These are phyloP conservation scores for Aspergillus neotritici DNA, from an alignment of 2,329 filamentous ascomycete genomes.

Conservation along the genomic window DNA sequence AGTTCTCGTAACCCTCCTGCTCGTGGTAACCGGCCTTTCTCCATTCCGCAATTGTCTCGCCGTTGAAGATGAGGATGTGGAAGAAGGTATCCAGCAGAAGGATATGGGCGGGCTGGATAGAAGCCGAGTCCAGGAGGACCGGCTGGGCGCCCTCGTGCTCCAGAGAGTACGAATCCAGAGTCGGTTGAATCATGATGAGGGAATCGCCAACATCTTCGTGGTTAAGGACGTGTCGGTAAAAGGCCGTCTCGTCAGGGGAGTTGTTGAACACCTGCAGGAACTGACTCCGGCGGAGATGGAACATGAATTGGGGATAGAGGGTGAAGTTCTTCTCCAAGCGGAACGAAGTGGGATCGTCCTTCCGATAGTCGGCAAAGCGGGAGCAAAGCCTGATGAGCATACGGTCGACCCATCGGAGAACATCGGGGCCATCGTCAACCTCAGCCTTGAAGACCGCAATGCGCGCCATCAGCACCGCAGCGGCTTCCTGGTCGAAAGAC, in stretches of 20 bases:
- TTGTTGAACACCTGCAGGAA: conserved; percentile 99
- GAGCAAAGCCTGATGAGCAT: conserved; percentile 98
- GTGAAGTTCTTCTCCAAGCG: conserved; percentile 98
- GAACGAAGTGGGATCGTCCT: conserved; percentile 97
- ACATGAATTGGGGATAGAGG: conserved; percentile 99
- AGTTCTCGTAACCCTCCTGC: conserved; percentile 97
- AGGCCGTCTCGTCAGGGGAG: conserved; percentile 97
- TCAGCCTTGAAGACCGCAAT: conserved; percentile 99
- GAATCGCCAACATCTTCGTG: conserved; percentile 97
- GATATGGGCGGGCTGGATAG: conserved; percentile 90
- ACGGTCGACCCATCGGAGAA: conserved; percentile 93
- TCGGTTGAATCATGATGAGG: conserved; percentile 97
- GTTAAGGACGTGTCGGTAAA: conserved; percentile 93
- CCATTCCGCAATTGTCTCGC: conserved; percentile 97
- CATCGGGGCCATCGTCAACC: conserved; percentile 96
- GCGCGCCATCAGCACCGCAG: conserved; percentile 95
- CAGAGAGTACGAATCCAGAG: conserved; percentile 93
- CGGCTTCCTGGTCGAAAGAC: conserved; percentile 96
- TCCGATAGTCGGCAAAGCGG: conserved; percentile 93
- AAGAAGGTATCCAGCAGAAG: conserved; percentile 97
- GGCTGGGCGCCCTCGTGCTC: conserved; percentile 89
- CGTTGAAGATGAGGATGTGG: conserved; percentile 98
- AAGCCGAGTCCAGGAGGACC: conserved; percentile 92
- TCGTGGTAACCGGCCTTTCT: conserved; percentile 96
- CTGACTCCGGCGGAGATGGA: conserved; percentile 92